Base-by-base conservation (phyloP, 257 asterid genomes). In the Rauvolfia tetraphylla region DNA sequence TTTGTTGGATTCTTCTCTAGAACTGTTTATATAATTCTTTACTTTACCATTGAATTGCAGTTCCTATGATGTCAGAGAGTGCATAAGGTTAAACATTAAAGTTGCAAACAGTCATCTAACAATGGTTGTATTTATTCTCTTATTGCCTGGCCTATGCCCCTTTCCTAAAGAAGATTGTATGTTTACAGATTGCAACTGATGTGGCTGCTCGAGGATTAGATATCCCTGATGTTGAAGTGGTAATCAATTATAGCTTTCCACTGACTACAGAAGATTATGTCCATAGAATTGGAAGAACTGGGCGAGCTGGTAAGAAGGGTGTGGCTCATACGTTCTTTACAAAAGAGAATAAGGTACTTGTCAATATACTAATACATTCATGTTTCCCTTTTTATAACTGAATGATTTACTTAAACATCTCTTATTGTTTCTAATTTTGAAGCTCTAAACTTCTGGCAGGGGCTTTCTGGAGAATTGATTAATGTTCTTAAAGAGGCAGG, bases 291-390 rank as follows among this genome's bases (percentile, higher is more conserved):
- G 99, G 99, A 80, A 91, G 99, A 80, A 95, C 99, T 39, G 99
- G 99, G 70, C 84, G 99, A 79, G 99, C 98, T 74, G 99, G 99
- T 83, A 95, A 95, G 82, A 95, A 95, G 83, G 99, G 99, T 78
- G 98, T 95, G 72, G 99, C 99, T 62, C 99, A 95, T 89, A 95
- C 99, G 72, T 95, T 95, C 90, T 95, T 95, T 81, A 95, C 93
- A 0, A 90, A 90, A 89, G 99, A 95, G 38, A 95, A 95, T 83
- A 95, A 91, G 96, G 98, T 94, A 81, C 68, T 65, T 73, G 66
- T 11, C 48, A 54, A 68, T 59, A 5, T 68, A 72, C 38, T 23
- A 25, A 8, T 27, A 25, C 25, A 8, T 18, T 41, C 36, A 8
- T 58, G 7, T 29, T 71, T 65, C 63, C 20, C 12, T 62, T 31